phyloP scores from a whole-genome alignment of 805 yeast genomes.

The Sungouiella blattae region DNA sequence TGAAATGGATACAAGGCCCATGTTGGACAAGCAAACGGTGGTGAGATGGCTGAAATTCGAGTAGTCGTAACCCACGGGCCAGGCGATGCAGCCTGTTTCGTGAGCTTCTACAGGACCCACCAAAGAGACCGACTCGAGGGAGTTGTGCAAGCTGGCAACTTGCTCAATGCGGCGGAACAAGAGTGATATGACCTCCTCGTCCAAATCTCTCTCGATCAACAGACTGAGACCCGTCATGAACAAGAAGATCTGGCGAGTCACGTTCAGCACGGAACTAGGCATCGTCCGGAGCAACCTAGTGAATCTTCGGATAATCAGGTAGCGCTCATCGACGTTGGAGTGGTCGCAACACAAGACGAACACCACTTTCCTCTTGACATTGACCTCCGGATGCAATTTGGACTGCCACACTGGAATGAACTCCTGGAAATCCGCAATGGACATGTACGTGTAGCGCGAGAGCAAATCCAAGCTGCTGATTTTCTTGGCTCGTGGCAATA shows the following conservation, averaged over 20 bases:
- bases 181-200: background rate
- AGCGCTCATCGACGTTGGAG: conserved; percentile 1
- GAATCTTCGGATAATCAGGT: conserved; percentile 1
- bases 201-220: conserved; percentile 1
- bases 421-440: conserved; percentile 3
- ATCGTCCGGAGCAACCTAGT: conserved; percentile 1
- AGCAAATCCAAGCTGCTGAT: conserved; percentile 3
- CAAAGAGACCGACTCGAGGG: conserved; percentile 5
- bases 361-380: conserved; percentile 1
- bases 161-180: conserved; percentile 1
- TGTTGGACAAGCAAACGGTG: background rate
- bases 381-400: conserved; percentile 3
- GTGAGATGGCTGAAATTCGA: background rate
- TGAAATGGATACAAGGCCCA: background rate
- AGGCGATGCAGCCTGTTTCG: background rate
- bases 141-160: background rate
- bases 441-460: conserved; percentile 2
- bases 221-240: background rate
- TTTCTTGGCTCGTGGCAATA: conserved; percentile 3
- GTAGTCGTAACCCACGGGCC: background rate
- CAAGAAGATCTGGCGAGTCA: conserved; percentile 2
- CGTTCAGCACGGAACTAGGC: conserved; percentile 3
- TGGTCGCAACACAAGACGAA: conserved; percentile 4
- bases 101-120: conserved; percentile 4
- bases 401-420: background rate